phyloP scores from a whole-genome alignment of 2,329 filamentous ascomycete genomes.

The Fusarium sp. region DNA sequence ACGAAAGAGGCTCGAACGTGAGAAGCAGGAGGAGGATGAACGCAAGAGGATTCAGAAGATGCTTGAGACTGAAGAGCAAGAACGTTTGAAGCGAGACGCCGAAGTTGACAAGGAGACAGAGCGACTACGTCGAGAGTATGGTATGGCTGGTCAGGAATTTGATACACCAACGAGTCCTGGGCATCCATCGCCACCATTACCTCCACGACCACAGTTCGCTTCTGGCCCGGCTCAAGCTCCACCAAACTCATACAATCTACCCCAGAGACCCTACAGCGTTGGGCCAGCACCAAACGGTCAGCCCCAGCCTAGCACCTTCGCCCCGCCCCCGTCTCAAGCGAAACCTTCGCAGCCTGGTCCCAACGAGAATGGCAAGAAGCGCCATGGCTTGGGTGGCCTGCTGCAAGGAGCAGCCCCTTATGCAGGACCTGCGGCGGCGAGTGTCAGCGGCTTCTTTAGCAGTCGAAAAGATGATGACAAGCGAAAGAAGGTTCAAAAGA shows the following conservation, averaged over 20 bases:
- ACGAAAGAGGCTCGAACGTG: slow-evolving; percentile 67
- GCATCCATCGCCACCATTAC: slow-evolving; percentile 52
- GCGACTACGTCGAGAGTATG: slow-evolving; percentile 77
- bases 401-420: slow-evolving; percentile 50
- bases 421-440: slow-evolving; percentile 58
- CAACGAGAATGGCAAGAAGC: slow-evolving; percentile 43
- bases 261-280: slow-evolving; percentile 63
- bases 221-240: slow-evolving; percentile 27
- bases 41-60: slow-evolving; percentile 71
- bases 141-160: slow-evolving; percentile 63
- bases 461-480: slow-evolving; percentile 55
- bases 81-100: slow-evolving; percentile 66
- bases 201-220: slow-evolving; percentile 49
- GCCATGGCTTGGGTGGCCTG: slow-evolving; percentile 49
- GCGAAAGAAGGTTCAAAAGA: slow-evolving; percentile 61
- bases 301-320: slow-evolving; percentile 41
- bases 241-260: slow-evolving; percentile 51
- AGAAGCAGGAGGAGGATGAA: slow-evolving; percentile 67
- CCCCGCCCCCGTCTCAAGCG: slow-evolving; percentile 26
- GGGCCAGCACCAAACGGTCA: slow-evolving; percentile 54
- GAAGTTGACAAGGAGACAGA: slow-evolving; percentile 86
- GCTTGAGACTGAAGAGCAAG: slow-evolving; percentile 75
- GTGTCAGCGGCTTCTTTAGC: slow-evolving; percentile 61
- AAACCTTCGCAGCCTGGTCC: slow-evolving; percentile 37
- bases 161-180: slow-evolving; percentile 39